A percentile compares a stretch with the other conserved stretches of the same genome.
phyloP scores from a whole-genome alignment of 208 protist genomes.

The Trypanosoma avium region DNA sequence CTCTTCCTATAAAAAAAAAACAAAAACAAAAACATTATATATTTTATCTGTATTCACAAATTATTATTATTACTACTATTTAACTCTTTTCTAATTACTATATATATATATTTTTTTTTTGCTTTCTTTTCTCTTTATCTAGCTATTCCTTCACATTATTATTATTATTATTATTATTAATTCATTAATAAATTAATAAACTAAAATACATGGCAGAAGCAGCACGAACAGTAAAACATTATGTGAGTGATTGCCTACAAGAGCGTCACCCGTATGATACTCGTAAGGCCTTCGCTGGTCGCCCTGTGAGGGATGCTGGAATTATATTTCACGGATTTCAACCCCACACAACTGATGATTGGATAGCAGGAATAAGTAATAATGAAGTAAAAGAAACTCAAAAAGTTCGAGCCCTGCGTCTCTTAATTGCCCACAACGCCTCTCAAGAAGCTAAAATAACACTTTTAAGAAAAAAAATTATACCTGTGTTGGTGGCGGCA shows the following conservation, averaged over 20 bases:
- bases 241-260: constrained; percentile 87
- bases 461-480: constrained; percentile 56
- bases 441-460: constrained; percentile 76
- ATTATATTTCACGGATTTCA: constrained; percentile 63
- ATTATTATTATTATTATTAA: not conserved
- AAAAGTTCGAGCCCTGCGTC: constrained; percentile 50
- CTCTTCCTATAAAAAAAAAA: not conserved
- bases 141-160: too few species aligned
- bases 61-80: not conserved
- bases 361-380: constrained; percentile 61
- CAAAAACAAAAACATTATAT: too few species aligned
- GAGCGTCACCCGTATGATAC: constrained; percentile 85
- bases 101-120: constrained; percentile 2
- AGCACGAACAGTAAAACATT: constrained; percentile 63
- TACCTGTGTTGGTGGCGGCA: constrained; percentile 45
- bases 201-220: constrained; percentile 55
- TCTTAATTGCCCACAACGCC: constrained; percentile 71
- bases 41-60: not conserved
- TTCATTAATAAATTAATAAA: not conserved
- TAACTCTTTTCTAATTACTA: not conserved
- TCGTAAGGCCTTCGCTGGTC: constrained; percentile 65
- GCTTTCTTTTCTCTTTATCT: constrained; percentile 11
- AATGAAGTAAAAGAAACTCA: constrained; percentile 41
- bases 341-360: constrained; percentile 33
- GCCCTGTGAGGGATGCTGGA: constrained; percentile 45